Conservation (phyloP, 108 stramenopile genomes). For the Fragilaria crotonensis region DNA sequence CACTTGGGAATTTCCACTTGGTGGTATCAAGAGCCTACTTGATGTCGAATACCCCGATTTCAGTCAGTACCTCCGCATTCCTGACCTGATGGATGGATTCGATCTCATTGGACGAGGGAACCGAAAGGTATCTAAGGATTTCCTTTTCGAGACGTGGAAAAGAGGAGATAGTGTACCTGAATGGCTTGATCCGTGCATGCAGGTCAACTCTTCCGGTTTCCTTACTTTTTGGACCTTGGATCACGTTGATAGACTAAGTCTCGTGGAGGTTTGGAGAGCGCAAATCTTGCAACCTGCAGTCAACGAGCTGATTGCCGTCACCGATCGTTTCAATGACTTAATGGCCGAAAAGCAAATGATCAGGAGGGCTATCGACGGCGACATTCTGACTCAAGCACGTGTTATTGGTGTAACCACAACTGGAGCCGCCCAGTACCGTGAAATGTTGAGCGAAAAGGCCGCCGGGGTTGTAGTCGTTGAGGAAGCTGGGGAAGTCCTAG, state of each 20-base stretch:
- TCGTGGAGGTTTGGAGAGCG: conserved; percentile 13
- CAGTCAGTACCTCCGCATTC: conserved; percentile 14
- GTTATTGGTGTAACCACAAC: conserved; percentile 49
- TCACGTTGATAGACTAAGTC: conserved; percentile 4
- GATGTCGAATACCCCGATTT: conserved; percentile 5
- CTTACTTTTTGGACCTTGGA: conserved; percentile 17
- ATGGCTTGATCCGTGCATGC: no score
- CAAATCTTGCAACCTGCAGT: conserved; percentile 3
- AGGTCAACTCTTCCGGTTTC: no score
- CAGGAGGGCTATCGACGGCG: conserved; percentile 12
- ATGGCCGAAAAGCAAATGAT: conserved; percentile 15
- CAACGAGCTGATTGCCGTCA: conserved; percentile 4
- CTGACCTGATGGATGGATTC: conserved; percentile 19
- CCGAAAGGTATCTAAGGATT: conserved; percentile 14
- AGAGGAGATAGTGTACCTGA: conserved; percentile 30
- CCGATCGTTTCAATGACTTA: conserved; percentile 14
- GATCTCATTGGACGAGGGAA: conserved; percentile 18
- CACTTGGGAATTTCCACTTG: conserved; percentile 19
- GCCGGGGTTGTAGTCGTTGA: conserved; percentile 49
- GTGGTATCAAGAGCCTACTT: conserved; percentile 9
- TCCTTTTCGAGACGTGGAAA: conserved; percentile 25
- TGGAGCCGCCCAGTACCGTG: conserved; percentile 35
- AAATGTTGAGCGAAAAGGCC: conserved; percentile 22
- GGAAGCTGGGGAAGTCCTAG: conserved; percentile 70
- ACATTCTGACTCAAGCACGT: conserved; percentile 28